Base-by-base conservation (phyloP, 1,284 basidiomycete genomes). In the Ceratobasidium sp. region DNA sequence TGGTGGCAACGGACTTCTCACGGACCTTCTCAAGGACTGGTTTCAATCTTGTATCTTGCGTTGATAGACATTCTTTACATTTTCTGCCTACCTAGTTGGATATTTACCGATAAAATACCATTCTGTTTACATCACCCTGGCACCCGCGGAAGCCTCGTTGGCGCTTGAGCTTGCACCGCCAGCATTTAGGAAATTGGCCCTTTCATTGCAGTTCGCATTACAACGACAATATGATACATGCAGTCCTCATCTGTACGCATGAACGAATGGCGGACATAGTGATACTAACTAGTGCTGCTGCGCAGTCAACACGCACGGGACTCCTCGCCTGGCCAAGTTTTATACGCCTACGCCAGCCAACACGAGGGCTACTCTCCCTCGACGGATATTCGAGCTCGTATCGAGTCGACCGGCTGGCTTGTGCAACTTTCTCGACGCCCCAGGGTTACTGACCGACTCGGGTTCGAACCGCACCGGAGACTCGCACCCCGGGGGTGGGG, bases 241-340 rank as follows among this genome's bases (percentile, higher is more conserved):
- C 90, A 53, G 90, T 91, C 49, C 82, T 92, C 73, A 92, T 92
- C 75, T 89, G 90, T 84, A 72, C 77, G 82, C n/a, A n/a, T 75
- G 27, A 3, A 32, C 49, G 22, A 67, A n/a, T 31, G 31, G 25
- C 45, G 5, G 20, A 32, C 2, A 17, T 25, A 8, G 3, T 29
- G 32, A 53, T 8, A n/a, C 13, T 60, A 8, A 20, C 31, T 47
- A 13, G n/a, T n/a, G n/a, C n/a, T 54, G 40, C 40, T 20, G 15
- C 22, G 31, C 68, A 94, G 93, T 92, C 83, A 96, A 92, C 79
- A 94, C 88, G 55, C 87, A 87, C 73, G 95, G 94, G 50, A 89
- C 96, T 72, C 89, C 97, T 12, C 89, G 97, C 54, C 82, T 99
- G 69, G 92, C 93, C 74, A 98, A 98, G 80, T 99, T 98, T 86